A percentile compares a stretch with the other conserved stretches of the same genome.
phyloP scores from a whole-genome alignment of 2,329 filamentous ascomycete species.

The Aureobasidium musti region DNA sequence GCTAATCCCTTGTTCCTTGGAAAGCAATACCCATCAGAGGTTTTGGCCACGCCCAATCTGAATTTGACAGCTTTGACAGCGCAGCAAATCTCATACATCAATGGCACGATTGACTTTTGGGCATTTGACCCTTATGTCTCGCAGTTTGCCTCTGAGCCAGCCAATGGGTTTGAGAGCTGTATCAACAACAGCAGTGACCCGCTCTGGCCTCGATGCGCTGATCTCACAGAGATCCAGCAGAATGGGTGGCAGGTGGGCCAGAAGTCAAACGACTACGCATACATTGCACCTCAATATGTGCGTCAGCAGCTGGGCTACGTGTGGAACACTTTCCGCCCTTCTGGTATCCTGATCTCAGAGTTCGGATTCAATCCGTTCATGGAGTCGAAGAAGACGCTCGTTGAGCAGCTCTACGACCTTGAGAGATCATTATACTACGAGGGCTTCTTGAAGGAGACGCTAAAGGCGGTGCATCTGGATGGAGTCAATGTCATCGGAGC shows the following conservation, averaged over 20 bases:
- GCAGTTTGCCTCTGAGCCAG: slow-evolving; percentile 29
- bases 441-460: slow-evolving; percentile 45
- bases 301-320: slow-evolving; percentile 59
- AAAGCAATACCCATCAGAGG: slow-evolving; percentile 52
- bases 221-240: slow-evolving; percentile 37
- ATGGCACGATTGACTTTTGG: slow-evolving; percentile 37
- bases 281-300: slow-evolving; percentile 61
- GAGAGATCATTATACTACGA: slow-evolving; percentile 59
- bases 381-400: slow-evolving; percentile 49
- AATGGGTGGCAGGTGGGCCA: slow-evolving; percentile 48
- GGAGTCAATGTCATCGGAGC: slow-evolving; percentile 41
- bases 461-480: slow-evolving; percentile 39
- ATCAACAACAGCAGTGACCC: slow-evolving; percentile 38
- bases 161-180: slow-evolving; percentile 45
- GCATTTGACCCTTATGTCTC: slow-evolving; percentile 41
- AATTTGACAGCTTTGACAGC: slow-evolving; percentile 52
- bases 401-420: slow-evolving; percentile 57
- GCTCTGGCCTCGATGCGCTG: slow-evolving; percentile 40
- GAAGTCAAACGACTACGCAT: slow-evolving; percentile 57
- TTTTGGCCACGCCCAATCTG: slow-evolving; percentile 49
- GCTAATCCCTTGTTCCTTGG: slow-evolving; percentile 58
- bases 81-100: slow-evolving; percentile 47
- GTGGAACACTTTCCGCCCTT: slow-evolving; percentile 58
- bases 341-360: slow-evolving; percentile 46
- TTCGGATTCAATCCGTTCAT: slow-evolving; percentile 48